A percentile compares a stretch with the other conserved stretches of the same genome.
Conservation (phyloP, 257 asterid species). For the Plantago elongata region DNA sequence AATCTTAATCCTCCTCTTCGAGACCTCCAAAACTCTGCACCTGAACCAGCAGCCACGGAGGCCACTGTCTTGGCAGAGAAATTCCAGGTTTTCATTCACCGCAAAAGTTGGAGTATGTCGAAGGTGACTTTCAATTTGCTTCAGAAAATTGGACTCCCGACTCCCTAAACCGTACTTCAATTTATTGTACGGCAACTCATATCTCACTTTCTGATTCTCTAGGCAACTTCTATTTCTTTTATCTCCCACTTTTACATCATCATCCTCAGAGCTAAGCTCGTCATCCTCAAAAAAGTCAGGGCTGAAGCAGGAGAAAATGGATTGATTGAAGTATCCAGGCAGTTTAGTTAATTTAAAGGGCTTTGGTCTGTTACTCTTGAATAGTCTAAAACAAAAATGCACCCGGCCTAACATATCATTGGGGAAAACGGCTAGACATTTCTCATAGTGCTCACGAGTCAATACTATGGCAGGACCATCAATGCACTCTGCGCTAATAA, state of each 20-base stretch:
- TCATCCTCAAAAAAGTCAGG: conserved; percentile 90
- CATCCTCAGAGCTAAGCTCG: conserved; percentile 69
- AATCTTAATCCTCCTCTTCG: conserved; percentile 60
- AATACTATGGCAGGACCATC: conserved; percentile 92
- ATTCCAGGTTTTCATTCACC: conserved; percentile 63
- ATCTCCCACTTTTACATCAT: conserved; percentile 60
- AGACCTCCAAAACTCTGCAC: conserved; percentile 62
- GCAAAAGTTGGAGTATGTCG: conserved; percentile 32
- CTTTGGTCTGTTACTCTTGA: conserved; percentile 70
- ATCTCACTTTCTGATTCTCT: conserved; percentile 42
- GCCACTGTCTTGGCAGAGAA: conserved; percentile 94
- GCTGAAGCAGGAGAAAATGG: conserved; percentile 85
- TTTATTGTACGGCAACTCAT: conserved; percentile 42
- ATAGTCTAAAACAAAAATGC: conserved; percentile 84
- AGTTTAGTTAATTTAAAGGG: conserved; percentile 76
- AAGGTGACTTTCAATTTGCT: conserved; percentile 36
- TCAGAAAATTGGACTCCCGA: conserved; percentile 38
- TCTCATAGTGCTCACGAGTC: conserved; percentile 79
- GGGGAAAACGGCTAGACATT: conserved; percentile 76
- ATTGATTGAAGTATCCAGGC: conserved; percentile 78
- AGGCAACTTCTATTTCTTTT: conserved; percentile 62
- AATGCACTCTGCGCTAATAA: conserved; percentile 94
- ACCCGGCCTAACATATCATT: conserved; percentile 61
- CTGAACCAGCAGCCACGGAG: conserved; percentile 98
- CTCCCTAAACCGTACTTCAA: conserved; percentile 33